Base-by-base conservation (phyloP, 352 stramenopile species). In the Globisporangium nunn region DNA sequence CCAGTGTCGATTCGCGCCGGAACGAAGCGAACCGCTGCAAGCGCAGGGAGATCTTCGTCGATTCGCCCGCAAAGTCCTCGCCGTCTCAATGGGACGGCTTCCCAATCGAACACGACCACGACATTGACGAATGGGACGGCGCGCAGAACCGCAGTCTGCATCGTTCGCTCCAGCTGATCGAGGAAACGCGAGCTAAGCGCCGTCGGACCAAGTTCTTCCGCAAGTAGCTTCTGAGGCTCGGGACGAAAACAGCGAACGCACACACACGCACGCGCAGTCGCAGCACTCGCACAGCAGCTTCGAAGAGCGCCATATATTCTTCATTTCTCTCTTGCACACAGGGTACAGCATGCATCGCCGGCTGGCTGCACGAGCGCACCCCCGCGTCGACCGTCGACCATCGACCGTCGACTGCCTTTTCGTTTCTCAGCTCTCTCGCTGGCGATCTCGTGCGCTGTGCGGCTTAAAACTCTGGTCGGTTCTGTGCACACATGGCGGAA, bases 151-250 rank as follows among this genome's bases (percentile, higher is more conserved):
- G 66, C 11, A 56, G 51, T 15, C 64, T 88, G 28, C 52, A 54
- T 7, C 51, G 64, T 11, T 67, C 72, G 4, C 64, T 85, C 3
- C 45, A 67, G 14, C 64, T 62, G 12, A 79, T 88, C 31, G 56
- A 85, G 63, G 56, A 60, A 55, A 67, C 75, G 28, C 66, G 75
- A 15, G 66, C 72, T 17, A 86, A 84, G 55, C 73, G 74, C 52
- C 70, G 62, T 47, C 70, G 52, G 58, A 63, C 28, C 6, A 60
- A 60, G 58, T 46, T 37, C 29, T 46, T 57, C 18, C 52, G 60
- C n/a, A 30, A n/a, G 11, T 44, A 50, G 48, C 18, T 51, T 46
- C 56, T 33, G 40, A 6, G 37, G 37, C 11, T 17, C 37, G 37
- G 37, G 37, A 12, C 57, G 33, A 52, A 31, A 48, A 59, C 54